These are phyloP conservation scores for Leishmania aethiopica DNA, from an alignment of 208 protist genomes.

Conservation along the genomic window DNA sequence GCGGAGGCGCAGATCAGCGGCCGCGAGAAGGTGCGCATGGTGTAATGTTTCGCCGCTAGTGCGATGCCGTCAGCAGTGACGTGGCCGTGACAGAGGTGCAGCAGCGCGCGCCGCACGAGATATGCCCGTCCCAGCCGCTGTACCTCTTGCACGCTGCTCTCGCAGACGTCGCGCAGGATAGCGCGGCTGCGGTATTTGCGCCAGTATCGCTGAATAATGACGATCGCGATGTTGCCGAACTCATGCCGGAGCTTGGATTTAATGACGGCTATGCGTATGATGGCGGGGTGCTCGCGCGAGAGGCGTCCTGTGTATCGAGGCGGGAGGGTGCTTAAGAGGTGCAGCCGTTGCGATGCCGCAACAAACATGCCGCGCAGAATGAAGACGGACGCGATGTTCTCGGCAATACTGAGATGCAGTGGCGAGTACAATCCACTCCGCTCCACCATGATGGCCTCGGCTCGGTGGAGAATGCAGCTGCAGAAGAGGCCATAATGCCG, in stretches of 20 bases:
- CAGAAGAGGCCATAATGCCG: conserved; percentile 49
- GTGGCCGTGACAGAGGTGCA: conserved; percentile 20
- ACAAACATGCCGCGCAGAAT: conserved; percentile 57
- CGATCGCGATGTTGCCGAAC: conserved; percentile 37
- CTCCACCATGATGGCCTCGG: conserved; percentile 47
- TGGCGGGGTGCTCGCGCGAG: conserved; percentile 49
- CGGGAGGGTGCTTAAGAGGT: conserved; percentile 34
- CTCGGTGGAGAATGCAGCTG: conserved; percentile 54
- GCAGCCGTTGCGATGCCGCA: conserved; percentile 42
- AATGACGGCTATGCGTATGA: conserved; percentile 40
- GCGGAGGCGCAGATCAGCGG: conserved; percentile 36
- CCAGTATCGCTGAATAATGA: conserved; percentile 55
- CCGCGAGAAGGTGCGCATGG: conserved; percentile 40
- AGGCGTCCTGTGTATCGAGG: conserved; percentile 45
- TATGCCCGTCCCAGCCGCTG: conserved; percentile 53
- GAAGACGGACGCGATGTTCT: conserved; percentile 54
- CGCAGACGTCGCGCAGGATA: conserved; percentile 41
- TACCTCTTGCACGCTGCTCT: conserved; percentile 46
- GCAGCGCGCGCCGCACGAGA: conserved; percentile 32
- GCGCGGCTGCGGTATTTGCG: conserved; percentile 37
- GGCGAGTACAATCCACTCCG: conserved; percentile 41
- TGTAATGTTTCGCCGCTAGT: conserved; percentile 27
- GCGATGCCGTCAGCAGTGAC: conserved; percentile 19
- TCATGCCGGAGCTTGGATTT: conserved; percentile 30
- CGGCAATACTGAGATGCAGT: conserved; percentile 47